Percentiles rank a stretch among this genome's conserved stretches.
phyloP scores from a whole-genome alignment of 257 asterid genomes.

The Primulina tabacum region DNA sequence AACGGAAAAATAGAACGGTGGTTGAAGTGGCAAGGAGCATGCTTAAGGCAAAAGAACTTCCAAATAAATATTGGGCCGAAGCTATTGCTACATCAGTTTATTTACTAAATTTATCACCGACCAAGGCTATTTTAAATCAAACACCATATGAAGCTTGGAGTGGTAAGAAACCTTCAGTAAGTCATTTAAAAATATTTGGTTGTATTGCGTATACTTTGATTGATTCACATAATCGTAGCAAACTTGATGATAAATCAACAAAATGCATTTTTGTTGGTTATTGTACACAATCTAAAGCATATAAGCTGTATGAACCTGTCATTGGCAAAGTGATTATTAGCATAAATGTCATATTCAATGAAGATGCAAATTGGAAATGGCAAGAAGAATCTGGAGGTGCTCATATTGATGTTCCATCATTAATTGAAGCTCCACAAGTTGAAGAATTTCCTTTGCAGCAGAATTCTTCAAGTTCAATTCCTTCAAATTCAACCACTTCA shows the following conservation, averaged over 20 bases:
- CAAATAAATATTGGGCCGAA: neutral
- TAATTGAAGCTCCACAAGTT: neutral
- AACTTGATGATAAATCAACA: neutral
- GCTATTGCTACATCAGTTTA: neutral
- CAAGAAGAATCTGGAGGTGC: neutral
- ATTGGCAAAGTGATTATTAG: neutral
- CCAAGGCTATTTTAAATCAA: neutral
- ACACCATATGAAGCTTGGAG: neutral
- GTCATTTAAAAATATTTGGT: neutral
- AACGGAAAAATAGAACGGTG: neutral
- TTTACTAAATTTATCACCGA: neutral
- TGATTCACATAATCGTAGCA: neutral
- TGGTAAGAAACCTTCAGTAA: neutral
- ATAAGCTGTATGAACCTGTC: neutral
- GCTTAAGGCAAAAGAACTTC: neutral
- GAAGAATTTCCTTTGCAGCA: too few relatives aligned
- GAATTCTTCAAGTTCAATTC: too few relatives aligned
- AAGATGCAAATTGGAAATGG: neutral
- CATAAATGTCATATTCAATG: slow-evolving; percentile 1
- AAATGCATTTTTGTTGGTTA: slow-evolving; percentile 9
- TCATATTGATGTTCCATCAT: neutral
- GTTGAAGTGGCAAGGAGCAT: neutral
- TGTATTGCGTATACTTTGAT: neutral
- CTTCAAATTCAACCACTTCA: neutral
- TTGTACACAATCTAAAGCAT: slow-evolving; percentile 16